These are phyloP conservation scores for Omphalotus olearius DNA, from an alignment of 1,284 basidiomycete species.

Conservation along the genomic window DNA sequence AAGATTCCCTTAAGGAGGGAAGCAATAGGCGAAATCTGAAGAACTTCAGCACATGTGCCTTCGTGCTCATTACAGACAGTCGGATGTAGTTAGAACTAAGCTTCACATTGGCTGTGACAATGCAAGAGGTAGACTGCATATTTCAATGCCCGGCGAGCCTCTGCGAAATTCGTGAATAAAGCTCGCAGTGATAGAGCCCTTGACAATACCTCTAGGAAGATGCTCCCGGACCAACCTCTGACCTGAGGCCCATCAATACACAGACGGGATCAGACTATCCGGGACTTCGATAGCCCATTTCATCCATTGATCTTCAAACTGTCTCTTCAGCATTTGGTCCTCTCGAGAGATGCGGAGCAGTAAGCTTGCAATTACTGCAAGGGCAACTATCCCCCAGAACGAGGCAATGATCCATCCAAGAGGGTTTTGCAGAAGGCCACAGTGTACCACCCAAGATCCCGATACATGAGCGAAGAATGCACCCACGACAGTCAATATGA, in stretches of 20 bases:
- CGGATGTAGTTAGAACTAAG: no score
- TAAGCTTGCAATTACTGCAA: conserved; percentile 24
- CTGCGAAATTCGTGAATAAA: no score
- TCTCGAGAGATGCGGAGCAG: conserved; percentile 29
- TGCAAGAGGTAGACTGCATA: no score
- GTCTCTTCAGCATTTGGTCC: conserved; percentile 32
- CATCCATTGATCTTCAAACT: conserved; percentile 37
- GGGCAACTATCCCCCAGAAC: conserved; percentile 24
- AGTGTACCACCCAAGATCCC: conserved; percentile 33
- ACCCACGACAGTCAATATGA: conserved; percentile 27
- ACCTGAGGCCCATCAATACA: conserved; percentile 25
- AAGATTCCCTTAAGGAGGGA: no score
- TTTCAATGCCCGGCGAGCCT: no score
- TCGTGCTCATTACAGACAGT: no score
- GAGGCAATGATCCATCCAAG: conserved; percentile 19
- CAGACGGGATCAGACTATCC: conserved; percentile 33
- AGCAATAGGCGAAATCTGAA: no score
- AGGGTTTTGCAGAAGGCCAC: conserved; percentile 25
- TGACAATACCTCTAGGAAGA: no score
- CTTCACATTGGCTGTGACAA: no score
- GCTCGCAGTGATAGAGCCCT: no score
- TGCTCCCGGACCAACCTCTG: no score
- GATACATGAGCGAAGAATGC: conserved; percentile 21
- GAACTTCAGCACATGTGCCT: no score
- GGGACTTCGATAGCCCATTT: conserved; percentile 33